Base-by-base conservation (phyloP, 768 basidiomycete genomes). In the Termitomyces sp. region DNA sequence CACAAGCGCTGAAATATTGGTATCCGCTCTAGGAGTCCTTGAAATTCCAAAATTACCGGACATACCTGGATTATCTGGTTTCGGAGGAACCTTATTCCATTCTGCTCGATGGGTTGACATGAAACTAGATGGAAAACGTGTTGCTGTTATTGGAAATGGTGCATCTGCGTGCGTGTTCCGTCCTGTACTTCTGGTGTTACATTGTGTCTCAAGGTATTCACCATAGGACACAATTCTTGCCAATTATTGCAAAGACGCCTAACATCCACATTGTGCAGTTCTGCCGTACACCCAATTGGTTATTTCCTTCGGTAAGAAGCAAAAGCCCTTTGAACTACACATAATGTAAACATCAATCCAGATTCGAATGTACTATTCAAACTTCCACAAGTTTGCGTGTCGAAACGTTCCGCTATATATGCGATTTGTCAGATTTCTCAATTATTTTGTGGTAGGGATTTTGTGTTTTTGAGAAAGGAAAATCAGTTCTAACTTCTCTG, bases 121-220 rank as follows among this genome's bases (percentile, higher is more conserved):
- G 5, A 68, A 75, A 11, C 66, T 85, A 23, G 63, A 63, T 8
- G 71, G 71, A 7, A 83, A 82, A 64, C 69, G 70, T 10, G 75
- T 87, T 6, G 83, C 77, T 1, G 78, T 86, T 5, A 74, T 85
- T 57, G 85, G 84, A 9, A 83, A 82, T 59, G 84, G 80, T 1
- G 75, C 76, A 40, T 80, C 80, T 33, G 81, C 77, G 75, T 82
- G 60, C 45, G 75, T 69, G 45, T 26, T 17, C n/a, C n/a, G 57
- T 45, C 17, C 60, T 17, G 62, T 52, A 50, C 37, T 51, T 33
- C 50, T 48, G 38, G 21, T 33, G 47, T 14, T 10, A 26, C 11
- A 2, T 33, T 31, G 28, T 23, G n/a, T 17, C 55, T 17, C 21
- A n/a, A 37, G 21, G 3, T 41, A 19, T 35, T 9, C 8, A 40